A percentile compares a stretch with the other conserved stretches of the same genome.
Conservation (phyloP, 2,329 filamentous ascomycete species). For the Daldinia sp. region DNA sequence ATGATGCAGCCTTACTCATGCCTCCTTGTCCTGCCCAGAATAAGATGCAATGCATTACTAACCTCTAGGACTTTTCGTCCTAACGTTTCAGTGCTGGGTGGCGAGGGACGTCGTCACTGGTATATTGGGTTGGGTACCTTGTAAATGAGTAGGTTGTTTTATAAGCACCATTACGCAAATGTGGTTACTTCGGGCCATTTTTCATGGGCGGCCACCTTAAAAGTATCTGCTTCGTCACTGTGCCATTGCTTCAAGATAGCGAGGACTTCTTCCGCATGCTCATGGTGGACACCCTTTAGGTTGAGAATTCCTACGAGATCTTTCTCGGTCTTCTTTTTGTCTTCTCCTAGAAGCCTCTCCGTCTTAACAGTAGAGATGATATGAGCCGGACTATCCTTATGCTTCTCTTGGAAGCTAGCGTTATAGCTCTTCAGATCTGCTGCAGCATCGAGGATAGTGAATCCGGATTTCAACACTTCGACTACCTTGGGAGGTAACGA, state of each 20-base stretch:
- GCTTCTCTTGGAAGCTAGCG: conserved; percentile 67
- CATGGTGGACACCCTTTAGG: conserved; percentile 54
- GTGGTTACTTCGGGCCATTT: conserved; percentile 62
- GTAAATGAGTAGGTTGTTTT: not conserved
- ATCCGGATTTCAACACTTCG: conserved; percentile 74
- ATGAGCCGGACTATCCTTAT: conserved; percentile 69
- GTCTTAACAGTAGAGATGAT: conserved; percentile 70
- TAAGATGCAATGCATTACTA: conserved; percentile 15
- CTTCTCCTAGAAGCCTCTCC: conserved; percentile 66
- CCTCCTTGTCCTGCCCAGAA: conserved; percentile 6
- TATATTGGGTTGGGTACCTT: not conserved
- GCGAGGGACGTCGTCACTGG: not conserved
- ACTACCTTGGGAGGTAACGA: conserved; percentile 71
- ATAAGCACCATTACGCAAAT: conserved; percentile 53
- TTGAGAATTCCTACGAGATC: conserved; percentile 64
- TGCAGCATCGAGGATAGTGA: conserved; percentile 66
- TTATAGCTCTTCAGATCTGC: conserved; percentile 71
- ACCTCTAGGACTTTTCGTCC: not conserved
- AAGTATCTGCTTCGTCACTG: conserved; percentile 57
- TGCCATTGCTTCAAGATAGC: conserved; percentile 58
- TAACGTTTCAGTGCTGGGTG: not conserved
- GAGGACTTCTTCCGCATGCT: conserved; percentile 56
- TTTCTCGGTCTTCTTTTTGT: conserved; percentile 65
- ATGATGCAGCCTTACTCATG: conserved; percentile 21
- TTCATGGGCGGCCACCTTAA: conserved; percentile 56